These are phyloP conservation scores for Apiotrichum akiyoshidainum DNA, from an alignment of 1,284 basidiomycete species.

Conservation along the genomic window DNA sequence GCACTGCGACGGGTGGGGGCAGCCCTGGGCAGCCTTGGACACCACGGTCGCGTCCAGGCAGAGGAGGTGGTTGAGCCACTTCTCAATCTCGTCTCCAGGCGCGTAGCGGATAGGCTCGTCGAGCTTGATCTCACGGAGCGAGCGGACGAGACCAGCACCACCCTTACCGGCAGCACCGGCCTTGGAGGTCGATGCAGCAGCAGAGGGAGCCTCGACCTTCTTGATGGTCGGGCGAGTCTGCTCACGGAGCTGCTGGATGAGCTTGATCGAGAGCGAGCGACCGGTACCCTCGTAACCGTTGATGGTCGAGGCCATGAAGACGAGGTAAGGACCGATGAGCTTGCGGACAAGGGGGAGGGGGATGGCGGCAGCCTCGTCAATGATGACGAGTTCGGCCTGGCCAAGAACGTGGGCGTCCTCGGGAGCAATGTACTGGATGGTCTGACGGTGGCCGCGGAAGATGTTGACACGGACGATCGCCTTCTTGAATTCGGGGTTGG, in stretches of 20 bases:
- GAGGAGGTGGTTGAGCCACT: constrained; percentile 87
- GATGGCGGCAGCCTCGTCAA: constrained; percentile 98
- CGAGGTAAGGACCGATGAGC: constrained; percentile 93
- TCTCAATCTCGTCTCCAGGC: constrained; percentile 82
- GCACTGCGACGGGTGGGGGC: constrained; percentile 89
- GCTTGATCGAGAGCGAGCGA: constrained; percentile 92
- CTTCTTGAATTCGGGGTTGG: constrained; percentile 90
- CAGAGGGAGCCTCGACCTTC: constrained; percentile 51
- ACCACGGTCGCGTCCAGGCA: constrained; percentile 89
- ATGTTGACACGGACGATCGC: constrained; percentile 95
- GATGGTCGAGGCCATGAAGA: constrained; percentile 97
- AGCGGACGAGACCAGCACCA: constrained; percentile 59
- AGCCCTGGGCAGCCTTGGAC: constrained; percentile 65
- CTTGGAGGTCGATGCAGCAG: constrained; percentile 37
- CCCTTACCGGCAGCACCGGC: constrained; percentile 42
- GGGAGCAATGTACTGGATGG: constrained; percentile 96
- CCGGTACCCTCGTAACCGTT: constrained; percentile 99
- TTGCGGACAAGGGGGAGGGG: constrained; percentile 91
- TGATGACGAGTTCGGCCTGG: constrained; percentile 95
- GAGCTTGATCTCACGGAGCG: constrained; percentile 89
- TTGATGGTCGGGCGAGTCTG: constrained; percentile 62
- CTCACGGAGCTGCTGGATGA: constrained; percentile 94
- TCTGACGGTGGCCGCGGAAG: constrained; percentile 88
- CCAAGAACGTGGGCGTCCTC: constrained; percentile 95
- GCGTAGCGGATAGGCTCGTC: constrained; percentile 93